Evolutionary conservation across 495 filamentous ascomycete species (phyloP).

Genomic region (Tuber aestivum): DNA sequence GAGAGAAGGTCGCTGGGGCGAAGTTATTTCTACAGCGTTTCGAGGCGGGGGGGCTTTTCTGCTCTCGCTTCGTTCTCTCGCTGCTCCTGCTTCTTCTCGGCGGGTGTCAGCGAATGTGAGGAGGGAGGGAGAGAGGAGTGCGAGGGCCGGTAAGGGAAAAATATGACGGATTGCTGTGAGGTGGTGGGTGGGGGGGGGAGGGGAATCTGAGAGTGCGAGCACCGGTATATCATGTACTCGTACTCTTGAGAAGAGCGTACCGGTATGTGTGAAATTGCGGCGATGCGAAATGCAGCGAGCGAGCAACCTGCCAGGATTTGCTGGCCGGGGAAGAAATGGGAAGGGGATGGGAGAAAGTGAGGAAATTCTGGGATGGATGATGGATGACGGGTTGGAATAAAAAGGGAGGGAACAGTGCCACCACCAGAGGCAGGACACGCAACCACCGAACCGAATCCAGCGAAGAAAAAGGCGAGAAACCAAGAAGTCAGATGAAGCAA

Average conservation of each 20-base stretch:
- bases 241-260: constrained; percentile 21
- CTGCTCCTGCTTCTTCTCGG: not conserved
- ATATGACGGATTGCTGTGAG: not conserved
- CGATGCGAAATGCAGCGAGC: constrained; percentile 22
- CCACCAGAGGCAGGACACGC: constrained; percentile 35
- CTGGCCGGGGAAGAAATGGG: not conserved
- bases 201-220: constrained; percentile 5
- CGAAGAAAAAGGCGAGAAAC: not conserved
- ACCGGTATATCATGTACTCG: not conserved
- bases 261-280: constrained; percentile 27
- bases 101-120: not conserved
- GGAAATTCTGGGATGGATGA: constrained; percentile 13
- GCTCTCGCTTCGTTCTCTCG: not conserved
- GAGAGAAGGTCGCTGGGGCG: not conserved
- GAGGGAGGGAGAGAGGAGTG: not conserved
- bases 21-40: not conserved
- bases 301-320: not conserved
- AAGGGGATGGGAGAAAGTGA: not conserved
- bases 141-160: not conserved
- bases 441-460: constrained; percentile 21
- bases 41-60: not conserved
- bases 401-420: constrained; percentile 33
- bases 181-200: not conserved
- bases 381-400: constrained; percentile 13
- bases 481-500: constrained; percentile 1